Evolutionary conservation across 495 filamentous ascomycete genomes (phyloP).

Genomic region (Bombardia bombarda): DNA sequence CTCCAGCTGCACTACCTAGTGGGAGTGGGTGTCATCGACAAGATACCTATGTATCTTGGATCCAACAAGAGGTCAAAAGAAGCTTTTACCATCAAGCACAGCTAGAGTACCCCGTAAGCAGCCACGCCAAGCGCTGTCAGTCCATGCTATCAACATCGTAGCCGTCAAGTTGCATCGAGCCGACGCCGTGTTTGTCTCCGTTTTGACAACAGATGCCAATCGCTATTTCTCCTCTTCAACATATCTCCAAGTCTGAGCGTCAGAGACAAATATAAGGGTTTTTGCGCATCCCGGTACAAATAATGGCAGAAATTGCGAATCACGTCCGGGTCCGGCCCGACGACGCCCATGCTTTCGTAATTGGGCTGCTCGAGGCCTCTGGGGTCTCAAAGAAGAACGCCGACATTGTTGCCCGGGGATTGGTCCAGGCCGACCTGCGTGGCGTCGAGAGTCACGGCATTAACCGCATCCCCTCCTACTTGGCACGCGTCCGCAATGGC

Average conservation of each 20-base stretch:
- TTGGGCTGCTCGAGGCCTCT: conserved; percentile 46
- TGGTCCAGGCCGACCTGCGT: conserved; percentile 66
- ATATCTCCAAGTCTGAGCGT: no score
- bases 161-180: no score
- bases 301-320: conserved; percentile 7
- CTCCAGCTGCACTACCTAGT: no score
- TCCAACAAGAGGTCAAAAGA: background rate
- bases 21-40: background rate
- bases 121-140: no score
- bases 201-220: no score
- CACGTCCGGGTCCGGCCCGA: conserved; percentile 6
- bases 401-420: conserved; percentile 48
- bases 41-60: no score
- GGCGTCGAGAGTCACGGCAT: conserved; percentile 74
- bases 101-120: no score
- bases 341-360: conserved; percentile 15
- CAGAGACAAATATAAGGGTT: no score
- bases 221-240: no score
- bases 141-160: no score
- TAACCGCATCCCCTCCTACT: conserved; percentile 69
- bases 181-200: no score
- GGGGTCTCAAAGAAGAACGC: conserved; percentile 50
- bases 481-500: conserved; percentile 57
- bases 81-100: background rate
- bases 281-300: no score